These are phyloP conservation scores for Kluyveromyces nonfermentans DNA, from an alignment of 805 yeast species.

Conservation along the genomic window DNA sequence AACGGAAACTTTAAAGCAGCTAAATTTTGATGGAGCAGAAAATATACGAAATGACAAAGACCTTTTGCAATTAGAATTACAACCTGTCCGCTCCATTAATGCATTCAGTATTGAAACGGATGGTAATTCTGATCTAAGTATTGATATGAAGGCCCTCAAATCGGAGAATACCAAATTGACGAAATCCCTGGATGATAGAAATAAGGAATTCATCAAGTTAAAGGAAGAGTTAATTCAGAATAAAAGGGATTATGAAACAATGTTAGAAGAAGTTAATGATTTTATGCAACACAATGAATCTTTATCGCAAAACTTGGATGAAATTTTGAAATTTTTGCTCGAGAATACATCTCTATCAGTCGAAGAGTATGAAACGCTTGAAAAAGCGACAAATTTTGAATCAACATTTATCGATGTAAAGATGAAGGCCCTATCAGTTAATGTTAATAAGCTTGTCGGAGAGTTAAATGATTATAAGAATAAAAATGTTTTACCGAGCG, in stretches of 20 bases:
- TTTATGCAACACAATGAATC: slow-evolving; percentile 21
- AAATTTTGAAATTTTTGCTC: slow-evolving; percentile 11
- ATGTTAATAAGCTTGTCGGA: slow-evolving; percentile 11
- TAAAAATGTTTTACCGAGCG: not conserved
- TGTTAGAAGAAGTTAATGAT: slow-evolving; percentile 23
- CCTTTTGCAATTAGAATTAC: slow-evolving; percentile 9
- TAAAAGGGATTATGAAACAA: slow-evolving; percentile 19
- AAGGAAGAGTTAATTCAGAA: slow-evolving; percentile 20
- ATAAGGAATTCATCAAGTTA: slow-evolving; percentile 19
- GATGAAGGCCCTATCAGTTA: slow-evolving; percentile 18
- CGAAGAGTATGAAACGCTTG: slow-evolving; percentile 14
- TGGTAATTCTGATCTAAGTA: slow-evolving; percentile 3
- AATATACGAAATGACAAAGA: slow-evolving; percentile 11
- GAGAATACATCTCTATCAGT: slow-evolving; percentile 12
- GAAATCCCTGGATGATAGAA: slow-evolving; percentile 9
- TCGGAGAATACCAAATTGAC: slow-evolving; percentile 15
- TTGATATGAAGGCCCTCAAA: slow-evolving; percentile 10
- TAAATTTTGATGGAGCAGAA: slow-evolving; percentile 13
- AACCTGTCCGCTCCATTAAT: slow-evolving; percentile 3
- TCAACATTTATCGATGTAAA: slow-evolving; percentile 22
- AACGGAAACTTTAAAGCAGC: slow-evolving; percentile 25
- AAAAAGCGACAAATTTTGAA: slow-evolving; percentile 16
- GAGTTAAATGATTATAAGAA: slow-evolving; percentile 3
- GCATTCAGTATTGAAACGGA: slow-evolving; percentile 11
- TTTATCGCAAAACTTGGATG: slow-evolving; percentile 16